phyloP scores from a whole-genome alignment of 2,329 filamentous ascomycete species.

The Didymella sp. region DNA sequence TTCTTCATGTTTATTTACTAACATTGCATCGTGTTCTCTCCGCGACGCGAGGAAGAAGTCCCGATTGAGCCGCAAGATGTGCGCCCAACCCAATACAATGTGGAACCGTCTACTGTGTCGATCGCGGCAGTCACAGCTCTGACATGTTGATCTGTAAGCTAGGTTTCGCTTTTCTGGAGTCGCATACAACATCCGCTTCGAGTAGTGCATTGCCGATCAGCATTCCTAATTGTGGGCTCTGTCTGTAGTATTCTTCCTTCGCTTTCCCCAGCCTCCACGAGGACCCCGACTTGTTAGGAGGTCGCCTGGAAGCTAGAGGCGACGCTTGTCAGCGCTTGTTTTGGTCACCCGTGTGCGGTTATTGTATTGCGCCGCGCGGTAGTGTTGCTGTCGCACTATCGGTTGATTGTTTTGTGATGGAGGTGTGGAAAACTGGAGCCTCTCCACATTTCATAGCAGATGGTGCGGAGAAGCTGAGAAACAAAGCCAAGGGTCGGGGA shows the following conservation, averaged over 20 bases:
- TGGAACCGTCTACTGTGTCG: background rate
- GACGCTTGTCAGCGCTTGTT: background rate
- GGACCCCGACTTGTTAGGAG: background rate
- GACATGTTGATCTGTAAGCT: constrained; percentile 1
- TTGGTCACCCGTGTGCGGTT: background rate
- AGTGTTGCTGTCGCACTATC: background rate
- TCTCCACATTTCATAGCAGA: constrained; percentile 14
- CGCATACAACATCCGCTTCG: background rate
- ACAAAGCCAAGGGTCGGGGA: constrained; percentile 3
- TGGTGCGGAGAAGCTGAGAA: constrained; percentile 7
- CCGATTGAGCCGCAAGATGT: background rate
- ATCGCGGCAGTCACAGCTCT: background rate
- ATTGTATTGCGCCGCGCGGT: background rate
- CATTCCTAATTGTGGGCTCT: background rate
- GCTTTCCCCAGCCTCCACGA: background rate
- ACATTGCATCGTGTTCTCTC: background rate
- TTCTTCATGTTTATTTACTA: background rate
- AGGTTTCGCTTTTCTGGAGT: constrained; percentile 2
- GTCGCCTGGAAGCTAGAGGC: background rate
- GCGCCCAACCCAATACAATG: background rate
- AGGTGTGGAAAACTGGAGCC: constrained; percentile 15
- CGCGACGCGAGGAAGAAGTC: background rate
- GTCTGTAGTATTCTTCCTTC: background rate
- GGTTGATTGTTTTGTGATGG: constrained; percentile 6
- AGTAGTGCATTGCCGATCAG: background rate